A percentile compares a stretch with the other conserved stretches of the same genome.
These are phyloP conservation scores for Jamesozyma jinghongensis DNA, from an alignment of 805 yeast genomes.

Conservation along the genomic window DNA sequence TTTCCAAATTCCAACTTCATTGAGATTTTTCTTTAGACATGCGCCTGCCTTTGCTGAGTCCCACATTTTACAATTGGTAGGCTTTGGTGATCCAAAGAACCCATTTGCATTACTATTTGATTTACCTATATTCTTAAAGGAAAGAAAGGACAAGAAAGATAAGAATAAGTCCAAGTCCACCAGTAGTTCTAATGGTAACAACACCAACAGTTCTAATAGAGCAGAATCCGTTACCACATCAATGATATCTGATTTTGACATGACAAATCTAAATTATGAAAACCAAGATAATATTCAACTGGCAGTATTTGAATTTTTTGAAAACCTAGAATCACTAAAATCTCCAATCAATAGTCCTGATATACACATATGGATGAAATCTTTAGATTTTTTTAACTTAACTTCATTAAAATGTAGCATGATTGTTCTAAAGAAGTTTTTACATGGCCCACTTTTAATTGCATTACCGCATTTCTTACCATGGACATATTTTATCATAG, in stretches of 20 bases:
- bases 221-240: background rate
- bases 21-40: conserved; percentile 67
- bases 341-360: conserved; percentile 20
- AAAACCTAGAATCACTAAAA: conserved; percentile 23
- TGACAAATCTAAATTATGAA: background rate
- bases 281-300: background rate
- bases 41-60: conserved; percentile 69
- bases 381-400: conserved; percentile 47
- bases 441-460: conserved; percentile 57
- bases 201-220: background rate
- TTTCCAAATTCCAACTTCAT: conserved; percentile 28
- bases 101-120: conserved; percentile 71
- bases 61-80: conserved; percentile 64
- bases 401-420: conserved; percentile 62
- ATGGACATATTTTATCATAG: conserved; percentile 63
- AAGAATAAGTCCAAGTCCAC: conserved; percentile 35
- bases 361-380: conserved; percentile 42
- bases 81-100: conserved; percentile 66
- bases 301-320: conserved; percentile 9
- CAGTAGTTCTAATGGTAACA: background rate
- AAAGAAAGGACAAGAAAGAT: conserved; percentile 64
- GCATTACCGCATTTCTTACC: conserved; percentile 67
- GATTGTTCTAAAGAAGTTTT: conserved; percentile 55
- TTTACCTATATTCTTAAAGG: conserved; percentile 61
- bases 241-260: background rate